Percentiles rank a stretch among this genome's conserved stretches.
These are phyloP conservation scores for Iberis pinnata DNA, from an alignment of 345 rosid genomes.

Conservation along the genomic window DNA sequence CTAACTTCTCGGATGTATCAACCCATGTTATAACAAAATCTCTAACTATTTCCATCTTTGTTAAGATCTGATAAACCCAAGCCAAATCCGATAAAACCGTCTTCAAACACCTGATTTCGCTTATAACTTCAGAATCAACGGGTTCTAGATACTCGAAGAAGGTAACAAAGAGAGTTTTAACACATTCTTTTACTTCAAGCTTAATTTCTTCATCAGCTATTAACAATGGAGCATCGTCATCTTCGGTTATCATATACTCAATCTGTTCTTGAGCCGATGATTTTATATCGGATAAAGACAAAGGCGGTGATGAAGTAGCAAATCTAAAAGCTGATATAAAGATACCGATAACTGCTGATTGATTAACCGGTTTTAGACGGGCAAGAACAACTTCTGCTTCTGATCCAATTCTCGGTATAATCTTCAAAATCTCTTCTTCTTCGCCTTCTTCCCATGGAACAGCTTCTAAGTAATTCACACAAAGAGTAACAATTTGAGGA, in stretches of 20 bases:
- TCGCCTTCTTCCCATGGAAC: constrained; percentile 95
- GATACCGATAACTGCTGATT: constrained; percentile 40
- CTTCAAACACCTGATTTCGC: constrained; percentile 33
- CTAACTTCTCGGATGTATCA: constrained; percentile 63
- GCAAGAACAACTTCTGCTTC: constrained; percentile 64
- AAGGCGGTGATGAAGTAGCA: constrained; percentile 62
- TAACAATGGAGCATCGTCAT: constrained; percentile 75
- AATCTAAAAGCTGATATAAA: constrained; percentile 57
- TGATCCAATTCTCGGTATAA: constrained; percentile 55
- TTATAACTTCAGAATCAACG: constrained; percentile 29
- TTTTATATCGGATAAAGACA: constrained; percentile 49
- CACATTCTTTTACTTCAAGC: constrained; percentile 55
- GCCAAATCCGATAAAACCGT: constrained; percentile 52
- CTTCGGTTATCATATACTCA: constrained; percentile 85
- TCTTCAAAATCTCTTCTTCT: constrained; percentile 76
- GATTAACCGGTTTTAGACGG: constrained; percentile 73
- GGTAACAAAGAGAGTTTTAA: constrained; percentile 39
- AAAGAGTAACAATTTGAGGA: constrained; percentile 50
- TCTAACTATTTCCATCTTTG: constrained; percentile 67
- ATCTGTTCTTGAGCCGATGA: constrained; percentile 74
- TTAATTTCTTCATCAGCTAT: constrained; percentile 51
- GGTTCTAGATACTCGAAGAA: constrained; percentile 49
- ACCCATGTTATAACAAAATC: constrained; percentile 67
- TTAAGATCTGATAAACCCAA: constrained; percentile 67
- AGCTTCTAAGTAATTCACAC: constrained; percentile 83